phyloP scores from a whole-genome alignment of 164 flowering plant species.

The Dillenia suffruticosa region DNA sequence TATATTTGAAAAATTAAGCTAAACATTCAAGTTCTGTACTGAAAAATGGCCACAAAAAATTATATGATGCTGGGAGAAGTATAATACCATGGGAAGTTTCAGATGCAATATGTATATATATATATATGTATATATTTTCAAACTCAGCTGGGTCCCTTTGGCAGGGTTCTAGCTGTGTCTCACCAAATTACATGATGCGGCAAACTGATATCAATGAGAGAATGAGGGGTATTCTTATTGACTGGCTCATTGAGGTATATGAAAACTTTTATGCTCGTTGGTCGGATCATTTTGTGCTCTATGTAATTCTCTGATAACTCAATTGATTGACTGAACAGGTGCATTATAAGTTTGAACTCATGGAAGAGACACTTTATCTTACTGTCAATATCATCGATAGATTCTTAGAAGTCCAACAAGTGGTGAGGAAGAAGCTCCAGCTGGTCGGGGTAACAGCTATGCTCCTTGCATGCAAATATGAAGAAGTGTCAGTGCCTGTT shows the following conservation, averaged over 20 bases:
- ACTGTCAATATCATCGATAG: slow-evolving; percentile 78
- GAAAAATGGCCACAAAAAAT: too few relatives aligned
- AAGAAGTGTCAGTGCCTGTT: slow-evolving; percentile 82
- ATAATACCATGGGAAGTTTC: too few relatives aligned
- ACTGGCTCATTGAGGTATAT: slow-evolving; percentile 93
- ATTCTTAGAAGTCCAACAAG: slow-evolving; percentile 54
- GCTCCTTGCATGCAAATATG: slow-evolving; percentile 93
- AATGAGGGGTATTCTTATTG: slow-evolving; percentile 88
- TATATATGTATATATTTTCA: too few relatives aligned
- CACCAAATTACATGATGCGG: slow-evolving; percentile 58
- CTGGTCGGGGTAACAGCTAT: slow-evolving; percentile 86
- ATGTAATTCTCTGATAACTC: background rate
- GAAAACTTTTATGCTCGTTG: background rate
- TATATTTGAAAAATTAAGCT: too few relatives aligned
- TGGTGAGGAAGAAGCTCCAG: slow-evolving; percentile 79
- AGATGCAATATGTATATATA: too few relatives aligned
- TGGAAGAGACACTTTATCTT: slow-evolving; percentile 79
- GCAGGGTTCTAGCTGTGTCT: slow-evolving; percentile 57
- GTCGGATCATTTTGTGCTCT: background rate
- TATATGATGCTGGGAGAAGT: too few relatives aligned
- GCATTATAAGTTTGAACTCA: slow-evolving; percentile 81
- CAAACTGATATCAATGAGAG: slow-evolving; percentile 76
- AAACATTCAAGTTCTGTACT: too few relatives aligned
- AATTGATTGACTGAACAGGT: slow-evolving; percentile 39
- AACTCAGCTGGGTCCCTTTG: background rate